These are phyloP conservation scores for Gliomastix tumulicola DNA, from an alignment of 2,329 filamentous ascomycete genomes.

Conservation along the genomic window DNA sequence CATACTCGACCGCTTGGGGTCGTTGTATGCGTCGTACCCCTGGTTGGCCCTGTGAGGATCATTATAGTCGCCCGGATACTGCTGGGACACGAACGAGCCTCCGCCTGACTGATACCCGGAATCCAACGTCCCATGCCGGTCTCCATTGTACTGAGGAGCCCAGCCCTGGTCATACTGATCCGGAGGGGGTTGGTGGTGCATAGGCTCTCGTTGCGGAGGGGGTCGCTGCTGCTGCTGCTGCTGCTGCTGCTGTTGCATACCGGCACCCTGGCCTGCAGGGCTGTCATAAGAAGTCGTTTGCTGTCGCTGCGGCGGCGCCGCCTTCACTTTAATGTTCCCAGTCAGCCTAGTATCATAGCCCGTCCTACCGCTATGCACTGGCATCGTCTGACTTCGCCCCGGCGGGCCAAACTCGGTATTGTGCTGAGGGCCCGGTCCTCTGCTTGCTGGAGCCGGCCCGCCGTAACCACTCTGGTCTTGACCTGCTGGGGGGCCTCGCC, in stretches of 20 bases:
- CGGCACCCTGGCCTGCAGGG: constrained; percentile 34
- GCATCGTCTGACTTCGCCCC: constrained; percentile 56
- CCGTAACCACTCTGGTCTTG: constrained; percentile 17
- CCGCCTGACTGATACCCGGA: no score
- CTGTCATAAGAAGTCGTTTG: constrained; percentile 41
- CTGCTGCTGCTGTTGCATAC: constrained; percentile 16
- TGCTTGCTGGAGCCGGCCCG: no score
- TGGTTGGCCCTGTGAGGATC: constrained; percentile 2
- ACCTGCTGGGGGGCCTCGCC: constrained; percentile 22
- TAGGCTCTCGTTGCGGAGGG: constrained; percentile 39
- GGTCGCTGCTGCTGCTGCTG: constrained; percentile 21
- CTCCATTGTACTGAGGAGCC: constrained; percentile 11
- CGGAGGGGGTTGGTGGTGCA: background rate
- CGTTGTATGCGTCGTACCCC: background rate
- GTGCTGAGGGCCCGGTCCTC: constrained; percentile 14
- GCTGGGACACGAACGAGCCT: no score
- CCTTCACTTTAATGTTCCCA: no score
- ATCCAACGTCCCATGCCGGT: no score
- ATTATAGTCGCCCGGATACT: no score
- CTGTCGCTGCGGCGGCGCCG: constrained; percentile 26
- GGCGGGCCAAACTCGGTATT: constrained; percentile 41
- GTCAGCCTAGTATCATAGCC: no score
- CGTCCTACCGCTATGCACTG: constrained; percentile 31
- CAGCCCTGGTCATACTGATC: constrained; percentile 23
- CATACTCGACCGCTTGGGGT: constrained; percentile 12